Conservation (phyloP, 306 rosid genomes). For the Hippophae tibetana region DNA sequence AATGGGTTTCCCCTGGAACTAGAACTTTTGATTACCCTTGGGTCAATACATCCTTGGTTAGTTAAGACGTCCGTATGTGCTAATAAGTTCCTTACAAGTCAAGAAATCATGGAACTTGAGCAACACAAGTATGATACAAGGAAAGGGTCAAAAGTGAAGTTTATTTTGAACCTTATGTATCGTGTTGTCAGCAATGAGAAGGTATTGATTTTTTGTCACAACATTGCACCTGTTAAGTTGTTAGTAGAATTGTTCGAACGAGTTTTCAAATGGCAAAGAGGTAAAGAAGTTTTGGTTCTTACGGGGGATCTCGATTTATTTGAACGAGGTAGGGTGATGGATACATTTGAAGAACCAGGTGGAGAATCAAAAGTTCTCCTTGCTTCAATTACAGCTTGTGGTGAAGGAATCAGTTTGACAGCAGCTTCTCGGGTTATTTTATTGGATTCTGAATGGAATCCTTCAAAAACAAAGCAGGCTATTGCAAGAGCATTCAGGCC, state of each 20-base stretch:
- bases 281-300: slow-evolving; percentile 65
- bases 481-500: slow-evolving; percentile 92
- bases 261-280: slow-evolving; percentile 60
- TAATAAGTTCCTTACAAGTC: slow-evolving; percentile 39
- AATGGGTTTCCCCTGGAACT: slow-evolving; percentile 74
- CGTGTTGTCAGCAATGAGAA: slow-evolving; percentile 70
- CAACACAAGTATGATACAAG: slow-evolving; percentile 57
- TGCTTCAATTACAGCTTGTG: slow-evolving; percentile 94
- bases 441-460: slow-evolving; percentile 93
- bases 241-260: slow-evolving; percentile 67
- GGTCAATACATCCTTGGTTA: slow-evolving; percentile 96
- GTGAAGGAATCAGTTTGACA: slow-evolving; percentile 92
- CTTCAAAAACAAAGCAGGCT: slow-evolving; percentile 93
- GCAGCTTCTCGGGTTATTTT: slow-evolving; percentile 88
- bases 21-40: slow-evolving; percentile 89
- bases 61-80: slow-evolving; percentile 66
- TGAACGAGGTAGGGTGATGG: slow-evolving; percentile 83
- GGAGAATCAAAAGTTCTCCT: slow-evolving; percentile 73
- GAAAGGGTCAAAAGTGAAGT: slow-evolving; percentile 72
- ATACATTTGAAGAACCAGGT: slow-evolving; percentile 64
- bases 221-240: slow-evolving; percentile 77
- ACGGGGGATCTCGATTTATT: slow-evolving; percentile 86
- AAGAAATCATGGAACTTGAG: slow-evolving; percentile 46
- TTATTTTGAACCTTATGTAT: slow-evolving; percentile 72
- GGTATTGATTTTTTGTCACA: slow-evolving; percentile 76